Base-by-base conservation (phyloP, 1,284 basidiomycete species). In the Pseudozyma pruni region DNA sequence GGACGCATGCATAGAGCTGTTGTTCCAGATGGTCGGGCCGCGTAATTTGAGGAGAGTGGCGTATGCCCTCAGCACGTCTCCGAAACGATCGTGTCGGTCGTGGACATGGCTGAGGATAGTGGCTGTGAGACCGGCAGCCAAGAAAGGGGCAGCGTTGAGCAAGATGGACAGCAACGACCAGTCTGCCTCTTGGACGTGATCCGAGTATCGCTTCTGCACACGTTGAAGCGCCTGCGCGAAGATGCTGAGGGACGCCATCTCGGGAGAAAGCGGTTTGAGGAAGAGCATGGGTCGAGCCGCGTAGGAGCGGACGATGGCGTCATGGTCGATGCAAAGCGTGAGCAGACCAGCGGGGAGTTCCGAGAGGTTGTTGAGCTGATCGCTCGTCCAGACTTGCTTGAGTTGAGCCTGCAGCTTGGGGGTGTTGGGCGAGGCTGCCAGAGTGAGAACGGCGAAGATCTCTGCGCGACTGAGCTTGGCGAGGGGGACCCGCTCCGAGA, bases 341-440 rank as follows among this genome's bases (percentile, higher is more conserved):
- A 75, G 44, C 1, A 75, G 49, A 35, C 72, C 72, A 10, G 64
- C 70, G 20, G 72, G 64, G 4, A 71, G 29, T 39, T 75, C 72
- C 13, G 54, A 51, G 17, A 75, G 54, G 32, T 57, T 58, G 44
- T 27, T 23, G 35, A 75, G 49, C 39, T 62, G 55, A 8, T 69
- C 49, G 29, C 50, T 46, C 25, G 55, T 64, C 46, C 60, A 58
- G 35, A 59, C 41, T 1, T n/a, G 11, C 25, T 64, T 74, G 27
- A 75, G 40, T 0, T 34, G n/a, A 17, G 42, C 52, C n/a, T 56
- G 35, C 50, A 74, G 68, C 31, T 62, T 60, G 27, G 38, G 17
- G 0, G 58, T 54, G 9, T 49, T 40, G n/a, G 59, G 50, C 1
- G 67, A 71, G 16, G 62, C 72, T 23, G 39, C 59, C 17, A 74